Evolutionary conservation across 176 grass and related monocot genomes (phyloP), one percentile per base, ranked within the genome.

Genomic region (Themeda triandra): DNA sequence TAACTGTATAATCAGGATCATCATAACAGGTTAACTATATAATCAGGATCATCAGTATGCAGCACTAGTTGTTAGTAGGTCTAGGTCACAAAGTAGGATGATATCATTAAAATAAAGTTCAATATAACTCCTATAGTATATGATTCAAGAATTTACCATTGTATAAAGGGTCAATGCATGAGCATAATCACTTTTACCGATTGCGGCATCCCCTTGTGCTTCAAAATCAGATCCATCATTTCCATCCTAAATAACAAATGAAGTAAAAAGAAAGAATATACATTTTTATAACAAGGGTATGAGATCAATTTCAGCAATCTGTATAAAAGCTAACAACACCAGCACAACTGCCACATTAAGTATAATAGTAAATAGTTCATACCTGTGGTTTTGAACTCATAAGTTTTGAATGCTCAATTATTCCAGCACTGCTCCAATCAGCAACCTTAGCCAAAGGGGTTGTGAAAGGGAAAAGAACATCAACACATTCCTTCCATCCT

Each of bases 381-480:
- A 78, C 19, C 11, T 63, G 14, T 42, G 37, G 9, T 37, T 78
- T n/a, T 25, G 40, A 65, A 48, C 54, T 74, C 56, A 14, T 60
- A 48, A n/a, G 30, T 27, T 19, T 6, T 31, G 0, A 13, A 74
- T 46, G 46, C 63, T 73, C 54, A 60, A 63, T 45, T 63, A 66
- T 76, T 76, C 30, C 71, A 75, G 33, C 41, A 66, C 13, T 46
- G 40, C 77, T 80, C 60, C 25, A 66, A 42, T 79, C 60, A 66
- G 60, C 13, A 65, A 46, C 19, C 42, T 64, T 30, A 32, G 9
- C 40, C 41, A 66, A 46, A 76, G 62, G 60, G 23, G 39, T 27
- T 39, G 82, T 84, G 41, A 53, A 11, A 75, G 71, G 71, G n/a
- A 75, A 76, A 28, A 84, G 71, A 10, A 84, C 46, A 45, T 84